Evolutionary conservation across 305 asterid species (phyloP).

Genomic region (Withania somnifera): DNA sequence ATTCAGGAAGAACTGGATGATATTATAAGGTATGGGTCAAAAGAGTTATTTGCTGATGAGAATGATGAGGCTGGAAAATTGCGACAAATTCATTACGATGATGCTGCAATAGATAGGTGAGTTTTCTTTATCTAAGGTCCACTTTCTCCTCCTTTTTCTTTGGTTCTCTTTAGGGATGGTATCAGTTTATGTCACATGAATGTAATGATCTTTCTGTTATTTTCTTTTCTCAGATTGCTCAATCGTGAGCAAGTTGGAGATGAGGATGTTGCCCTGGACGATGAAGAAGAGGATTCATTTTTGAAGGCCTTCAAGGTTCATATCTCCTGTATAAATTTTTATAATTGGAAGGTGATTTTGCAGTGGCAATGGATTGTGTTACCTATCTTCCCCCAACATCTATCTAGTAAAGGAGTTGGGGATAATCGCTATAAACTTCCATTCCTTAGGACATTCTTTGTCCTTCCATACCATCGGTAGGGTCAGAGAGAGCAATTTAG

Average conservation of each 20-base stretch:
- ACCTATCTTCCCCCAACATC: background rate
- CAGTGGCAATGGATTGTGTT: background rate
- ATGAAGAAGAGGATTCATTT: slow-evolving; percentile 93
- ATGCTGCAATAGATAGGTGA: slow-evolving; percentile 91
- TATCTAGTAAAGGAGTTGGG: background rate
- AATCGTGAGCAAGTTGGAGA: slow-evolving; percentile 78
- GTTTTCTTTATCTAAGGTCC: background rate
- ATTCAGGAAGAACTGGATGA: slow-evolving; percentile 96
- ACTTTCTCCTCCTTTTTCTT: slow-evolving; percentile 3
- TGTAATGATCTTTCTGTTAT: background rate
- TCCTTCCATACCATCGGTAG: background rate
- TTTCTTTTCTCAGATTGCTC: slow-evolving; percentile 44
- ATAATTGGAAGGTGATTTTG: background rate
- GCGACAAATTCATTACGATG: slow-evolving; percentile 96
- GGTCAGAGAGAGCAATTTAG: background rate
- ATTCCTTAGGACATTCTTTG: background rate
- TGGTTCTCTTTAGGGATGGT: background rate
- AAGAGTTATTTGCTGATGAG: slow-evolving; percentile 94
- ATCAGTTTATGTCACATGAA: background rate
- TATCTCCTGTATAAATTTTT: background rate
- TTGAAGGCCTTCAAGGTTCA: slow-evolving; percentile 94
- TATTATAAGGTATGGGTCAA: slow-evolving; percentile 91
- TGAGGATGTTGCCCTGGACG: slow-evolving; percentile 73
- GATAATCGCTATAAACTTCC: background rate
- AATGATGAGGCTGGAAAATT: slow-evolving; percentile 87